These are phyloP conservation scores for Globisporangium solare DNA, from an alignment of 352 stramenopile species.

Conservation along the genomic window DNA sequence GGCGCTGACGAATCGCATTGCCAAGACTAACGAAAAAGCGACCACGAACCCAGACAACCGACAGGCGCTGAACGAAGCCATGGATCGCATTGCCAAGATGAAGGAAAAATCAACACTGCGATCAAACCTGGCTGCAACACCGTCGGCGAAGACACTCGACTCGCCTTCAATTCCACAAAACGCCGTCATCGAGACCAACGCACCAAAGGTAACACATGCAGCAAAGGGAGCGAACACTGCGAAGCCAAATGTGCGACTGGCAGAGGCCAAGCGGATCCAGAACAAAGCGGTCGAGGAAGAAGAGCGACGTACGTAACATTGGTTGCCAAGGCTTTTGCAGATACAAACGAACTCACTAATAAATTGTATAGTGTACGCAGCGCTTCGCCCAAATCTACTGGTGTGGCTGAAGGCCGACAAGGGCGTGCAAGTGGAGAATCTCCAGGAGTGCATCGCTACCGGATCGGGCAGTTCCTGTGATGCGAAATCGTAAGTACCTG, in stretches of 20 bases:
- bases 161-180: no score
- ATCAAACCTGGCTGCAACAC: no score
- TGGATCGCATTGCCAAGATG: constrained; percentile 22
- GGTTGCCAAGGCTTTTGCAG: not conserved
- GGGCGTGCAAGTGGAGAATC: constrained; percentile 43
- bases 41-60: not conserved
- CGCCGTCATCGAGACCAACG: no score
- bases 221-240: not conserved
- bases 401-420: constrained; percentile 50
- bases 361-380: constrained; percentile 11
- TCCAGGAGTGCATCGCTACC: constrained; percentile 25
- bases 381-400: constrained; percentile 25
- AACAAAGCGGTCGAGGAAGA: not conserved
- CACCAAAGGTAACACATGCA: not conserved
- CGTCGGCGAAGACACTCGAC: not conserved
- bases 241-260: not conserved
- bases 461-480: constrained; percentile 29
- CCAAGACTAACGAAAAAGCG: constrained; percentile 21
- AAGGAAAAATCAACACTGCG: constrained; percentile 14
- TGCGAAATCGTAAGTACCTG: constrained; percentile 31
- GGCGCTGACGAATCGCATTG: constrained; percentile 17
- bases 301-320: not conserved
- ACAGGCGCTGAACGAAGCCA: constrained; percentile 14
- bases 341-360: not conserved
- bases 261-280: not conserved